Evolutionary conservation across 768 basidiomycete genomes (phyloP).

Genomic region (Trametes cinnabarina): DNA sequence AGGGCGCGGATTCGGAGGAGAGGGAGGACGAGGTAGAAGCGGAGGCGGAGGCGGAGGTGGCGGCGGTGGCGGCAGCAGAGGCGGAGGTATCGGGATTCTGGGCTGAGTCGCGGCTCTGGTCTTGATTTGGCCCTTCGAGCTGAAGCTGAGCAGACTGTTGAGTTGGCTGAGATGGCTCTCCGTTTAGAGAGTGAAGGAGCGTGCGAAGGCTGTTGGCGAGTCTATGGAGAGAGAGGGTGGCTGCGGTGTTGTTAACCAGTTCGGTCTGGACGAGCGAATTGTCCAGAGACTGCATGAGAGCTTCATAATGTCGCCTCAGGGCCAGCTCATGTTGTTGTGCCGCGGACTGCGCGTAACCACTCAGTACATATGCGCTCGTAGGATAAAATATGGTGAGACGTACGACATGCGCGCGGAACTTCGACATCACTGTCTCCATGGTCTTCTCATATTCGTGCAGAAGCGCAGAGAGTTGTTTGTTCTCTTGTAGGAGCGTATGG

Average conservation of each 20-base stretch:
- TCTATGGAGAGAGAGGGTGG: constrained; percentile 66
- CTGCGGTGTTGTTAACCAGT: constrained; percentile 56
- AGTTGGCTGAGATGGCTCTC: constrained; percentile 44
- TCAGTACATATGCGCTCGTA: too few species aligned
- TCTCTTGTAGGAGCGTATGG: constrained; percentile 88
- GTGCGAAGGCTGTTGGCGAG: constrained; percentile 69
- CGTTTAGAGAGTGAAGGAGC: constrained; percentile 67
- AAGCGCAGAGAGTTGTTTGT: constrained; percentile 85
- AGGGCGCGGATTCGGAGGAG: constrained; percentile 38
- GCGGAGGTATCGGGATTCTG: background rate
- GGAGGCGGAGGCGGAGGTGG: constrained; percentile 27
- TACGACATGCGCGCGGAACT: constrained; percentile 90
- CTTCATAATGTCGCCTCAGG: constrained; percentile 87
- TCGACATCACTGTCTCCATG: constrained; percentile 94
- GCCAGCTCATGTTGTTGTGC: constrained; percentile 88
- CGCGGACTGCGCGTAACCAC: constrained; percentile 57
- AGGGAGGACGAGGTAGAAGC: constrained; percentile 29
- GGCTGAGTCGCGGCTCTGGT: background rate
- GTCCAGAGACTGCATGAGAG: constrained; percentile 67
- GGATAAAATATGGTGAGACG: too few species aligned
- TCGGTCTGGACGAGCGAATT: constrained; percentile 53
- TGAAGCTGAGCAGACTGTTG: background rate
- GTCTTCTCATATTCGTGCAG: constrained; percentile 95
- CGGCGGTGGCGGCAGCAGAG: constrained; percentile 31
- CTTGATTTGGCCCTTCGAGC: background rate